Evolutionary conservation across 2,329 filamentous ascomycete species (phyloP).

Genomic region (Monilinia fructigena): DNA sequence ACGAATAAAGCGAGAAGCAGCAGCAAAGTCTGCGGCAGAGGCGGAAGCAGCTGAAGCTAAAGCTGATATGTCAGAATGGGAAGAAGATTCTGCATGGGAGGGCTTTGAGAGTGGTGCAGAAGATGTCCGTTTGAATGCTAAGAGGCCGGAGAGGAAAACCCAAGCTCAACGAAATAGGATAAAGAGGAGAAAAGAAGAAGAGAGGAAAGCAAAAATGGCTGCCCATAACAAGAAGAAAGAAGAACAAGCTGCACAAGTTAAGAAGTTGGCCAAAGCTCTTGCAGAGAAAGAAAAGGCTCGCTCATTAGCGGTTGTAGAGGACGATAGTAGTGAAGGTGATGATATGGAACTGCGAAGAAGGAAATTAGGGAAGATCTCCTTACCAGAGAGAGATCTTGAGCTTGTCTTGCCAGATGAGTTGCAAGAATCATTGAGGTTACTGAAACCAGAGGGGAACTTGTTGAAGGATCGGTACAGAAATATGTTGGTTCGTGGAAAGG

Average conservation of each 20-base stretch:
- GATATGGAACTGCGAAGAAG: slow-evolving; percentile 66
- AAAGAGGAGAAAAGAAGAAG: slow-evolving; percentile 84
- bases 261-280: slow-evolving; percentile 65
- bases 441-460: slow-evolving; percentile 95
- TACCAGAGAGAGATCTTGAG: slow-evolving; percentile 79
- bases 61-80: slow-evolving; percentile 66
- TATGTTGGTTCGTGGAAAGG: slow-evolving; percentile 81
- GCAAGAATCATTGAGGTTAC: slow-evolving; percentile 73
- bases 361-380: slow-evolving; percentile 68
- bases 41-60: slow-evolving; percentile 71
- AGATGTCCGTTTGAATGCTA: slow-evolving; percentile 62
- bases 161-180: slow-evolving; percentile 82
- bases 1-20: slow-evolving; percentile 63
- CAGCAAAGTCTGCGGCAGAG: slow-evolving; percentile 67
- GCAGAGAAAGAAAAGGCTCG: slow-evolving; percentile 55
- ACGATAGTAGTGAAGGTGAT: slow-evolving; percentile 55
- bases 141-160: slow-evolving; percentile 81
- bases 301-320: slow-evolving; percentile 46
- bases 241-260: slow-evolving; percentile 68
- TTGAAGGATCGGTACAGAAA: slow-evolving; percentile 89
- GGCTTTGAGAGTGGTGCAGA: slow-evolving; percentile 80
- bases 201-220: slow-evolving; percentile 73
- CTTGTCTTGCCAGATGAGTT: slow-evolving; percentile 80
- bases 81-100: slow-evolving; percentile 91
- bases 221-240: slow-evolving; percentile 70